phyloP scores from a whole-genome alignment of 225 moss, liverwort and hornwort species.

The Straminergon stramineum region DNA sequence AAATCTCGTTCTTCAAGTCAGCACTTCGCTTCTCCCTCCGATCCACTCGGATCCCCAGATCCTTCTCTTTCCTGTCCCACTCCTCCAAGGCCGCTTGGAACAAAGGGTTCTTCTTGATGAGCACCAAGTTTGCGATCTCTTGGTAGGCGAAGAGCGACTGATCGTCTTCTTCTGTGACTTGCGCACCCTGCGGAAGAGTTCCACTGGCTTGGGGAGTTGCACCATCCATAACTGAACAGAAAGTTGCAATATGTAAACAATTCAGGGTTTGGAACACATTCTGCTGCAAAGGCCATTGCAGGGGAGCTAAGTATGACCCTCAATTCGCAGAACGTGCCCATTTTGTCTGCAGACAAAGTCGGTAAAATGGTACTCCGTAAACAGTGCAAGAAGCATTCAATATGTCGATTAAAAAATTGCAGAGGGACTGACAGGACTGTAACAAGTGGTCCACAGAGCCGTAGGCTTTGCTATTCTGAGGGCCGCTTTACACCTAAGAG shows the following conservation, averaged over 20 bases:
- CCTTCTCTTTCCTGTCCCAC: not conserved
- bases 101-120: not conserved
- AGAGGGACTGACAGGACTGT: not conserved
- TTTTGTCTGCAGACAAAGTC: not conserved
- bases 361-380: not conserved
- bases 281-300: rapidly evolving
- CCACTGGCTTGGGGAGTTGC: not conserved
- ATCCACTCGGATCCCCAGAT: not conserved
- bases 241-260: not conserved
- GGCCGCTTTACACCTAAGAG: no score
- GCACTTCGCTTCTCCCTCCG: not conserved
- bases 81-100: not conserved
- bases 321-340: not conserved
- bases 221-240: not conserved
- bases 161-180: not conserved
- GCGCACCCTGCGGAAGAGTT: not conserved
- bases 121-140: not conserved
- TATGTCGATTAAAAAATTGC: no score
- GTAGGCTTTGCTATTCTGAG: not conserved
- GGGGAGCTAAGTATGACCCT: not conserved
- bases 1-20: not conserved
- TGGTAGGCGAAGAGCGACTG: not conserved
- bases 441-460: not conserved
- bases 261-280: not conserved
- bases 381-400: not conserved